These are phyloP conservation scores for Aegilops bicornis DNA, from an alignment of 176 grass and related monocot species.

Conservation along the genomic window DNA sequence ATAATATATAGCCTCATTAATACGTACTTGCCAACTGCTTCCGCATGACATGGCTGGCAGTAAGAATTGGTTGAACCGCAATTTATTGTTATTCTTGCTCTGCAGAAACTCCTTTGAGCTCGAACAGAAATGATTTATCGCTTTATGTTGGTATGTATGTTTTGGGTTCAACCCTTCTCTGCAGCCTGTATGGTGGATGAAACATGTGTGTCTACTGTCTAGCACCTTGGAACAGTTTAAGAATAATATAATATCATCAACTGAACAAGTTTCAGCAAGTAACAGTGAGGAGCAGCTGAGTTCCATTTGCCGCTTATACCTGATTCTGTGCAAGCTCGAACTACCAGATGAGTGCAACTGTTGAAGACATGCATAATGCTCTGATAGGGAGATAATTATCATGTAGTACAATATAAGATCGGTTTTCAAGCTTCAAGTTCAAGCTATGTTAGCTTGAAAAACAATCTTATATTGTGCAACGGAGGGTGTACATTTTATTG, in stretches of 20 bases:
- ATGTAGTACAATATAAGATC: background rate
- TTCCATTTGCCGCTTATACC: background rate
- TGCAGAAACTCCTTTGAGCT: background rate
- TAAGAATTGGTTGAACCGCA: slow-evolving; percentile 10
- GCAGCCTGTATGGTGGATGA: background rate
- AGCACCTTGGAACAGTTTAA: background rate
- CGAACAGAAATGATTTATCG: no score
- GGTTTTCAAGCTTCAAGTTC: no score
- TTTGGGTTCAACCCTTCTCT: background rate
- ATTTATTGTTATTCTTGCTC: background rate
- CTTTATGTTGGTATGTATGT: background rate
- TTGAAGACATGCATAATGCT: background rate
- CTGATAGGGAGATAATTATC: background rate
- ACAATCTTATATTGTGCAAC: no score
- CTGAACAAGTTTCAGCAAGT: background rate
- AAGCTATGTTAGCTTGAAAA: no score
- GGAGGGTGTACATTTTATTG: background rate
- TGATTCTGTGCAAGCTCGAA: background rate
- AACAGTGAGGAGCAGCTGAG: background rate
- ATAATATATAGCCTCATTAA: background rate
- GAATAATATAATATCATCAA: slow-evolving; percentile 8
- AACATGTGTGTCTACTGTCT: background rate
- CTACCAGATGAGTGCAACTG: background rate
- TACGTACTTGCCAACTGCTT: slow-evolving; percentile 15
- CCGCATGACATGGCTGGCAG: background rate